These are phyloP conservation scores for Sporobolomyces phaffii DNA, from an alignment of 768 basidiomycete genomes.

Conservation along the genomic window DNA sequence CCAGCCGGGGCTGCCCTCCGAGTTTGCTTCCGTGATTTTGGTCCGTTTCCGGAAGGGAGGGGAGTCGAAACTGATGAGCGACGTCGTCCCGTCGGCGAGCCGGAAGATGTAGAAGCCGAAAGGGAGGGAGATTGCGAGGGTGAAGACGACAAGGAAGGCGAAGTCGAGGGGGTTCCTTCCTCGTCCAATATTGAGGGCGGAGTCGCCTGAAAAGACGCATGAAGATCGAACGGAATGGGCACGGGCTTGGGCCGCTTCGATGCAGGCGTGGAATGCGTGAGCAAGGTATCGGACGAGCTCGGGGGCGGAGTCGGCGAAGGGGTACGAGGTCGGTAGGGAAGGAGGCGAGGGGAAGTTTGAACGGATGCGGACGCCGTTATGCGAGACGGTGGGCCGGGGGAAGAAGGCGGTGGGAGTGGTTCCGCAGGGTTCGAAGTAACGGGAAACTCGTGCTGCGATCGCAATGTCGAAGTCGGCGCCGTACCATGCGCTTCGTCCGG, in stretches of 20 bases:
- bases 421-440: neutral
- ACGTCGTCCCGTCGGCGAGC: neutral
- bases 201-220: constrained; percentile 32
- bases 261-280: neutral
- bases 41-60: neutral
- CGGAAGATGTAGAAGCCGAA: neutral
- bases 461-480: neutral
- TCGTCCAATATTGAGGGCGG: neutral
- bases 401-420: neutral
- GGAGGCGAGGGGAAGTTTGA: constrained; percentile 14
- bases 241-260: neutral
- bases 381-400: neutral
- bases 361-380: neutral
- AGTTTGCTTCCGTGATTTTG: neutral
- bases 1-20: neutral
- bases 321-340: neutral
- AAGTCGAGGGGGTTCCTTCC: neutral
- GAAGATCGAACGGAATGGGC: constrained; percentile 28
- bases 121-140: constrained; percentile 1
- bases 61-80: neutral
- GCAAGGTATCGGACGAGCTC: neutral
- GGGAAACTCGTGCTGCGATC: neutral
- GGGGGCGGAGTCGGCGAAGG: neutral
- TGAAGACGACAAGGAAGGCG: constrained; percentile 3
- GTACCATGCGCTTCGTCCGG: neutral